Evolutionary conservation across 495 filamentous ascomycete species (phyloP).

Genomic region (Hyaloscypha finlandica): DNA sequence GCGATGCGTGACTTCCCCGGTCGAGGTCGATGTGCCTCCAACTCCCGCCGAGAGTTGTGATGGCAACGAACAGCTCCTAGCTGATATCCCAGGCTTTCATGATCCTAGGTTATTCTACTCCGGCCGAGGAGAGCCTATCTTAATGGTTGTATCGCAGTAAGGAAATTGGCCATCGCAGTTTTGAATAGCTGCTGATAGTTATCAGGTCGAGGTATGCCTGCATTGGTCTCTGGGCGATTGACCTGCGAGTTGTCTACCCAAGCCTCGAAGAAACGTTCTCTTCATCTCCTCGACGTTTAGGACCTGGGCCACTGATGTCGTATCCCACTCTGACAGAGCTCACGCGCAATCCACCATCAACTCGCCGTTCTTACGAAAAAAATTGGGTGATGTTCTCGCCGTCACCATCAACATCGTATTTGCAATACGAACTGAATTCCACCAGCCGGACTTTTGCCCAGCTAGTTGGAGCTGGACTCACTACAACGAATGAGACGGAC

Average conservation of each 20-base stretch:
- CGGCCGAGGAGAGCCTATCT: slow-evolving; percentile 41
- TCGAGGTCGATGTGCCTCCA: slow-evolving; percentile 40
- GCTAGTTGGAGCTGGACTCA: slow-evolving; percentile 40
- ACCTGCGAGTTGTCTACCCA: slow-evolving; percentile 38
- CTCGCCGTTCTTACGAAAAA: slow-evolving; percentile 40
- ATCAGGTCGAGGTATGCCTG: slow-evolving; percentile 44
- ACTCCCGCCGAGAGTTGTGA: slow-evolving; percentile 44
- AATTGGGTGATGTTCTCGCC: slow-evolving; percentile 44
- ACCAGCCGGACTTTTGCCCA: slow-evolving; percentile 40
- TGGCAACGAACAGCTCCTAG: slow-evolving; percentile 34
- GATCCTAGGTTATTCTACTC: slow-evolving; percentile 45
- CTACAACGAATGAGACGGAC: slow-evolving; percentile 41
- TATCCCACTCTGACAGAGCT: slow-evolving; percentile 43
- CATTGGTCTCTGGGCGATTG: slow-evolving; percentile 45
- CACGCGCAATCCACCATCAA: slow-evolving; percentile 39
- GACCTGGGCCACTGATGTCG: slow-evolving; percentile 41
- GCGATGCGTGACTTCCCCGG: slow-evolving; percentile 36
- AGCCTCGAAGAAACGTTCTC: slow-evolving; percentile 36
- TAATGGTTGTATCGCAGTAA: slow-evolving; percentile 45
- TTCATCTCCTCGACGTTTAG: slow-evolving; percentile 36
- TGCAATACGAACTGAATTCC: slow-evolving; percentile 38
- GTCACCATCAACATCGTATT: slow-evolving; percentile 30
- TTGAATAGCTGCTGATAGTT: not conserved
- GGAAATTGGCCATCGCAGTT: not conserved
- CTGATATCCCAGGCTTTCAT: slow-evolving; percentile 45